Percentiles rank a stretch among this genome's conserved stretches.
phyloP scores from a whole-genome alignment of 257 asterid genomes.

The Echites panduratus region DNA sequence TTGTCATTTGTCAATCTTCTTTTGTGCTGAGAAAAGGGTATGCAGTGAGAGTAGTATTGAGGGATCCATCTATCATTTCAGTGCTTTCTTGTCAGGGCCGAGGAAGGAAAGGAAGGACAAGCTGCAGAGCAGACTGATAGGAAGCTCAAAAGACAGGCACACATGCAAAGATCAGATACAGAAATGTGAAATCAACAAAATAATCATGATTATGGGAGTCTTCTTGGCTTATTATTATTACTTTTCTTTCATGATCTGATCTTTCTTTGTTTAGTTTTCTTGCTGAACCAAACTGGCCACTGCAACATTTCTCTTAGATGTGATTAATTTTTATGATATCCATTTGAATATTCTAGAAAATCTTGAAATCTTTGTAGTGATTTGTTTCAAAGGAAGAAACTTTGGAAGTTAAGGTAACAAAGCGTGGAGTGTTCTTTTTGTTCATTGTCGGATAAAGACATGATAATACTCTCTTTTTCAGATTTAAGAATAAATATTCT shows the following conservation, averaged over 20 bases:
- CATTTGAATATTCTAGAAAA: too few species aligned
- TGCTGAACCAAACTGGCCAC: too few species aligned
- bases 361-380: too few species aligned
- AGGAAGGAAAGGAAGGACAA: slow-evolving; percentile 67
- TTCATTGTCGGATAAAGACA: background rate
- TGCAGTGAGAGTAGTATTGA: slow-evolving; percentile 44
- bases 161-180: slow-evolving; percentile 17
- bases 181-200: background rate
- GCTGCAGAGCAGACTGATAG: slow-evolving; percentile 29
- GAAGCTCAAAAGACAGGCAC: slow-evolving; percentile 21
- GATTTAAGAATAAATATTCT: background rate
- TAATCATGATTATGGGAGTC: background rate
- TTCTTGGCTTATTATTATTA: too few species aligned
- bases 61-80: slow-evolving; percentile 69
- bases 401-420: background rate
- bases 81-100: slow-evolving; percentile 78
- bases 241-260: background rate
- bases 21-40: slow-evolving; percentile 22
- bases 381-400: too few species aligned
- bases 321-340: too few species aligned
- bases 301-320: too few species aligned
- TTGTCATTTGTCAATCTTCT: slow-evolving; percentile 18
- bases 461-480: background rate
- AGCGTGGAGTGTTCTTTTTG: background rate
- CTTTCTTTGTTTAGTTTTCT: background rate